These are phyloP conservation scores for Arxiozyma heterogenica DNA, from an alignment of 1,139 yeast species.

Conservation along the genomic window DNA sequence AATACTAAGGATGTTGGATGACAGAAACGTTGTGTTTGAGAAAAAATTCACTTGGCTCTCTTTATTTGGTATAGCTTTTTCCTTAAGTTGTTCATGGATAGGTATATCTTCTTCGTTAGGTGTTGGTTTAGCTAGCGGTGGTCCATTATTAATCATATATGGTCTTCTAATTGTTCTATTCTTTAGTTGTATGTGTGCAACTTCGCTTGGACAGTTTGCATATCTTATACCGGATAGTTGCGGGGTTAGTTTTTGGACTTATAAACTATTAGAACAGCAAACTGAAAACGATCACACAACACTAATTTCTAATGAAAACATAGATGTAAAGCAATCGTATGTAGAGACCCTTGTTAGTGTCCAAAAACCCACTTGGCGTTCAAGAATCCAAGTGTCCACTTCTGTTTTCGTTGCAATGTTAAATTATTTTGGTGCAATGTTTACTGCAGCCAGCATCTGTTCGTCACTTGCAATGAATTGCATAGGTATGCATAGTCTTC, in stretches of 20 bases:
- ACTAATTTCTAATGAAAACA: not conserved
- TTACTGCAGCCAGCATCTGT: slow-evolving; percentile 48
- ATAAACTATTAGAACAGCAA: not conserved
- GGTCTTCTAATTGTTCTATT: slow-evolving; percentile 44
- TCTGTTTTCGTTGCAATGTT: slow-evolving; percentile 1
- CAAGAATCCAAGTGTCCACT: not conserved
- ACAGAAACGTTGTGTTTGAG: not conserved
- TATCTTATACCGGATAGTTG: slow-evolving; percentile 50
- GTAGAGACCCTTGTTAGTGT: not conserved
- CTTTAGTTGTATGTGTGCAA: slow-evolving; percentile 38
- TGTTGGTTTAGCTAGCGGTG: slow-evolving; percentile 42
- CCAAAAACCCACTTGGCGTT: not conserved
- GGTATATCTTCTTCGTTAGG: slow-evolving; percentile 44
- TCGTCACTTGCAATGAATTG: slow-evolving; percentile 41
- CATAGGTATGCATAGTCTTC: slow-evolving; percentile 43
- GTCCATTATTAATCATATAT: slow-evolving; percentile 41
- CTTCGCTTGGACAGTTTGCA: slow-evolving; percentile 44
- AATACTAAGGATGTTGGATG: not conserved
- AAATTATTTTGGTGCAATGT: slow-evolving; percentile 41
- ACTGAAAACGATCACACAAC: too few relatives aligned
- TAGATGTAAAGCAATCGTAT: not conserved
- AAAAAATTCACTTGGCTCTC: slow-evolving; percentile 47
- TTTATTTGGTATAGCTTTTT: slow-evolving; percentile 43
- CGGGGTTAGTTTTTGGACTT: slow-evolving; percentile 26
- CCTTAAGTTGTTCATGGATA: slow-evolving; percentile 47